Evolutionary conservation across 441 rosid species (phyloP).

Genomic region (Isatis lusitanica): DNA sequence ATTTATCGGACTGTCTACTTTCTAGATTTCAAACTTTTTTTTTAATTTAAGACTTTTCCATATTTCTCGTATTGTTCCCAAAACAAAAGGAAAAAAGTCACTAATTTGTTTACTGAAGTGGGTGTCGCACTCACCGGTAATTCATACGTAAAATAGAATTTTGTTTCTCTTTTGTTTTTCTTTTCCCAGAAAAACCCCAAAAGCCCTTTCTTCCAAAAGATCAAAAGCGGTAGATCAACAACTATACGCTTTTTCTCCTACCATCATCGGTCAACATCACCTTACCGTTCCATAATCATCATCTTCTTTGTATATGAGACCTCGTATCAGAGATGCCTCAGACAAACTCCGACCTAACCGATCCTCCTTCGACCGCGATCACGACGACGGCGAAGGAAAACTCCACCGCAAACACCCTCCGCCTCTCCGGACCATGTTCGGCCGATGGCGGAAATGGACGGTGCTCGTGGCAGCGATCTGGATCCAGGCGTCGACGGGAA

Average conservation of each 20-base stretch:
- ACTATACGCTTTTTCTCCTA: conserved; percentile 3
- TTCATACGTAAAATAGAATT: too few species aligned
- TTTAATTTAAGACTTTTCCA: too few species aligned
- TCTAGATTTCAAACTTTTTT: too few species aligned
- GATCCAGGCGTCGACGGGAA: conserved; percentile 94
- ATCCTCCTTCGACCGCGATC: conserved; percentile 21
- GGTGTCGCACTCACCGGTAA: not conserved
- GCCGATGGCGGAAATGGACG: conserved; percentile 87
- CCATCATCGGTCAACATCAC: conserved; percentile 34
- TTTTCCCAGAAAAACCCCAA: conserved; percentile 2
- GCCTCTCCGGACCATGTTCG: conserved; percentile 52
- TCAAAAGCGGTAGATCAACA: conserved; percentile 26
- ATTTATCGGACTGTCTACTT: too few species aligned
- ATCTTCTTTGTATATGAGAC: conserved; percentile 34
- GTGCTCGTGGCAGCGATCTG: conserved; percentile 82
- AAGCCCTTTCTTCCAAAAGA: not conserved
- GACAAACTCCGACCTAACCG: conserved; percentile 30
- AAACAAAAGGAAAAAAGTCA: too few species aligned
- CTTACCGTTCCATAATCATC: conserved; percentile 2
- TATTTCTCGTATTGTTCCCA: too few species aligned
- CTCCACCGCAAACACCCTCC: conserved; percentile 34
- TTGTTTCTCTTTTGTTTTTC: not conserved
- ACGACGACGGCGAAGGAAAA: conserved; percentile 26
- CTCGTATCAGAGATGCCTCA: conserved; percentile 36
- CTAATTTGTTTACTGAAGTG: not conserved